Percentiles rank a stretch among this genome's conserved stretches.
These are phyloP conservation scores for Earliella scabrosa DNA, from an alignment of 1,284 basidiomycete genomes.

Conservation along the genomic window DNA sequence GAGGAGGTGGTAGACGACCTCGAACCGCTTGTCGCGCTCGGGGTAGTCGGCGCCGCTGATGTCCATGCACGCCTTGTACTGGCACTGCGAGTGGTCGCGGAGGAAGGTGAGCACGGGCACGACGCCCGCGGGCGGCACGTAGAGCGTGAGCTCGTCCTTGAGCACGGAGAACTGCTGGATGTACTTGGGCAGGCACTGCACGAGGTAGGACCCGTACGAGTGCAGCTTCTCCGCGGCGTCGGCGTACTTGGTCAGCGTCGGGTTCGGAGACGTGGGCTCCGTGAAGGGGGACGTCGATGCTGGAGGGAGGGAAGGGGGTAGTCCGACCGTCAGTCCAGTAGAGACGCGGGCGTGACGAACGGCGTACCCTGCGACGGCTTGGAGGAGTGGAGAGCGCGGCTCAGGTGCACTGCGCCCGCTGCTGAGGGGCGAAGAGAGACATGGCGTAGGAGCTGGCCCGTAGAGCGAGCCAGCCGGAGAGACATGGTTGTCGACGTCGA, in stretches of 20 bases:
- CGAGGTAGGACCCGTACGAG: slow-evolving; percentile 89
- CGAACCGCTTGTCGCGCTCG: slow-evolving; percentile 92
- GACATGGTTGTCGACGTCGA: slow-evolving; percentile 48
- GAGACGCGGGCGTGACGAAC: not conserved
- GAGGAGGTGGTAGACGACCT: slow-evolving; percentile 96
- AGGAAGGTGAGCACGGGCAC: slow-evolving; percentile 92
- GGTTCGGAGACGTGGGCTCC: slow-evolving; percentile 88
- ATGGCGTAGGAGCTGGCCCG: slow-evolving; percentile 42
- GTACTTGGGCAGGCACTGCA: slow-evolving; percentile 91
- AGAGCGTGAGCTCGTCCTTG: slow-evolving; percentile 95
- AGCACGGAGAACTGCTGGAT: slow-evolving; percentile 98
- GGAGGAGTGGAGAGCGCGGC: slow-evolving; percentile 48
- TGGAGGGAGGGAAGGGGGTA: slow-evolving; percentile 27
- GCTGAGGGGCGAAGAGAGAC: slow-evolving; percentile 31
- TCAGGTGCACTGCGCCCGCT: slow-evolving; percentile 27
- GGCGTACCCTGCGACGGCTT: slow-evolving; percentile 51
- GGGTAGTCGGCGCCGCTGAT: slow-evolving; percentile 97
- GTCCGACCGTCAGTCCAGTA: not conserved
- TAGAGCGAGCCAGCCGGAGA: slow-evolving; percentile 50
- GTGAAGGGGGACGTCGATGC: slow-evolving; percentile 81
- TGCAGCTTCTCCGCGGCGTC: slow-evolving; percentile 79
- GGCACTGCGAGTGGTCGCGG: slow-evolving; percentile 95
- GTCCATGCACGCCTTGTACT: slow-evolving; percentile 94
- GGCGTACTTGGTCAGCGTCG: slow-evolving; percentile 69
- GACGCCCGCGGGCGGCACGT: slow-evolving; percentile 84